Evolutionary conservation across 108 stramenopile species (phyloP).

Genomic region (Cyclotella sp.): DNA sequence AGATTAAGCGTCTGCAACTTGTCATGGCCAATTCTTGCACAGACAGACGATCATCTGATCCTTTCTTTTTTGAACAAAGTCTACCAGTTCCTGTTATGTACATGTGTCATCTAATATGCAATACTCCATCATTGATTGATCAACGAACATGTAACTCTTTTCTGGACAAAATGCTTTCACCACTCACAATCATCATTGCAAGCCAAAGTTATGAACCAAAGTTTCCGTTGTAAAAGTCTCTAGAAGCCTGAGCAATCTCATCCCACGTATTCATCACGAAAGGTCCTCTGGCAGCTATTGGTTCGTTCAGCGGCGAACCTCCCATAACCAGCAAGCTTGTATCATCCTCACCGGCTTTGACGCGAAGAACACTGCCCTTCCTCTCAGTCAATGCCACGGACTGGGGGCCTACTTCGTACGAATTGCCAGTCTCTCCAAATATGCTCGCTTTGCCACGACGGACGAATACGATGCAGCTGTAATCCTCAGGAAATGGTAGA

Average conservation of each 20-base stretch:
- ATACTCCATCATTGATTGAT: too few species aligned
- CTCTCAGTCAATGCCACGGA: constrained; percentile 75
- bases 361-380: constrained; percentile 53
- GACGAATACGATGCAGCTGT: constrained; percentile 84
- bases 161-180: too few species aligned
- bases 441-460: constrained; percentile 66
- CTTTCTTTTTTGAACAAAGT: too few species aligned
- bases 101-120: too few species aligned
- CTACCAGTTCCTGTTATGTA: too few species aligned
- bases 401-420: constrained; percentile 63
- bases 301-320: constrained; percentile 83
- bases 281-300: constrained; percentile 91
- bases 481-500: constrained; percentile 67
- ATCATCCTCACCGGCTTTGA: constrained; percentile 56
- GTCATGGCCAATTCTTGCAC: too few species aligned
- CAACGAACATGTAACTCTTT: too few species aligned
- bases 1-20: too few species aligned
- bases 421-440: constrained; percentile 44
- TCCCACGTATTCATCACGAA: constrained; percentile 95
- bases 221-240: constrained; percentile 77
- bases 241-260: constrained; percentile 82
- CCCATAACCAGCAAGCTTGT: constrained; percentile 78
- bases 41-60: too few species aligned
- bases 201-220: constrained; percentile 37
- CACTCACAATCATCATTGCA: background rate